Percentiles rank a stretch among this genome's conserved stretches.
phyloP scores from a whole-genome alignment of 257 asterid genomes.

The Solanum acaule region DNA sequence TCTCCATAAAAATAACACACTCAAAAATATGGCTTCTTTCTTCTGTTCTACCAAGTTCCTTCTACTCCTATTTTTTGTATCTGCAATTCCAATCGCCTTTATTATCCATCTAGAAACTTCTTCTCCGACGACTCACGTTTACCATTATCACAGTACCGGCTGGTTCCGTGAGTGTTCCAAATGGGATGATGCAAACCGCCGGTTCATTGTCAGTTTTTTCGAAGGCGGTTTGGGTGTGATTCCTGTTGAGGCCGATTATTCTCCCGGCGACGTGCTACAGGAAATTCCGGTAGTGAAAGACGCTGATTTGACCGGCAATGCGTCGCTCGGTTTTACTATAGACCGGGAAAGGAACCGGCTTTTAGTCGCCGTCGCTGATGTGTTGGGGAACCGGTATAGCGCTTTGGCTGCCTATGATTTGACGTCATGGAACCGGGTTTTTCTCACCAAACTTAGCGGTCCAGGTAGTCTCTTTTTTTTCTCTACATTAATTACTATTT shows the following conservation, averaged over 20 bases:
- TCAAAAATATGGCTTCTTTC: slow-evolving; percentile 18
- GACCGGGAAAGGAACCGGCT: slow-evolving; percentile 84
- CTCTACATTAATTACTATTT: no score
- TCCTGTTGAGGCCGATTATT: slow-evolving; percentile 19
- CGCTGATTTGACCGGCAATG: slow-evolving; percentile 56
- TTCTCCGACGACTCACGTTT: slow-evolving; percentile 43
- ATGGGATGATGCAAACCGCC: slow-evolving; percentile 66
- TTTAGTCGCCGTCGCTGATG: slow-evolving; percentile 58
- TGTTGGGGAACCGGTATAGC: slow-evolving; percentile 49
- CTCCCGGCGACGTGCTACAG: slow-evolving; percentile 17
- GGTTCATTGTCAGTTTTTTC: slow-evolving; percentile 73
- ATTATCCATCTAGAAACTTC: slow-evolving; percentile 53
- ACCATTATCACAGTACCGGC: slow-evolving; percentile 53
- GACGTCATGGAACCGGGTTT: slow-evolving; percentile 61
- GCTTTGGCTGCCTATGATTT: slow-evolving; percentile 82
- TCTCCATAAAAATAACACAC: background rate
- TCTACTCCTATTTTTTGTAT: slow-evolving; percentile 36
- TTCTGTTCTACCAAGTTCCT: slow-evolving; percentile 38
- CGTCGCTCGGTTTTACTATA: slow-evolving; percentile 67
- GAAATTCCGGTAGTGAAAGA: slow-evolving; percentile 50
- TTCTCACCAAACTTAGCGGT: slow-evolving; percentile 69
- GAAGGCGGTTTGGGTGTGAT: slow-evolving; percentile 79
- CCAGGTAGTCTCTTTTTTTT: slow-evolving; percentile 32
- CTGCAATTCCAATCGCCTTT: slow-evolving; percentile 68
- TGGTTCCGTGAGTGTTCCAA: slow-evolving; percentile 85